These are phyloP conservation scores for Hortiboletus campestris DNA, from an alignment of 768 basidiomycete species.

Conservation along the genomic window DNA sequence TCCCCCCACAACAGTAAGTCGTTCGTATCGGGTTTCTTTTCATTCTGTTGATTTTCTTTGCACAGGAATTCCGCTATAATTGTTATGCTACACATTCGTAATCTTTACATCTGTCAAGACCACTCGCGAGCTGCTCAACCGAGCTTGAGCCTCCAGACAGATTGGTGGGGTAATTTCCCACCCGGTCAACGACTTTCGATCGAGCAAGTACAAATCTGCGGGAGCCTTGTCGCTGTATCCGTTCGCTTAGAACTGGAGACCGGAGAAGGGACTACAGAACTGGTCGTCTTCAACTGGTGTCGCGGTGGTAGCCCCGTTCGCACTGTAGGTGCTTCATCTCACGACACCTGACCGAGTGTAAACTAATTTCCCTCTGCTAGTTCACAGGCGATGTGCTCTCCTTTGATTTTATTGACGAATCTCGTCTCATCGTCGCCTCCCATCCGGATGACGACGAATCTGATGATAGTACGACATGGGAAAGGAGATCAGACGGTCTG, in stretches of 20 bases:
- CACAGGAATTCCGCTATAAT: conserved; percentile 27
- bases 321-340: conserved; percentile 18
- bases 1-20: conserved; percentile 29
- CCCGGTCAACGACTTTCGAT: conserved; percentile 33
- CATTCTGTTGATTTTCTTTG: neutral
- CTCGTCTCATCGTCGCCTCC: conserved; percentile 23
- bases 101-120: conserved; percentile 55
- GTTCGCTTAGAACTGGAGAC: conserved; percentile 31
- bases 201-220: conserved; percentile 30
- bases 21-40: neutral
- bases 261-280: conserved; percentile 33
- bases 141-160: conserved; percentile 29
- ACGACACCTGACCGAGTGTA: neutral
- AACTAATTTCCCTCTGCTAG: conserved; percentile 11
- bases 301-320: conserved; percentile 27
- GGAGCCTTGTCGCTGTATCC: conserved; percentile 23
- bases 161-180: conserved; percentile 34
- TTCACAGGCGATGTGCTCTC: conserved; percentile 31
- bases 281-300: conserved; percentile 32
- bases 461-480: conserved; percentile 29
- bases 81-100: conserved; percentile 46
- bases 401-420: conserved; percentile 30
- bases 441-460: conserved; percentile 36
- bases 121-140: conserved; percentile 43
- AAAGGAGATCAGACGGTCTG: conserved; percentile 31